These are phyloP conservation scores for Yarrowia sp. DNA, from an alignment of 805 yeast species.

Conservation along the genomic window DNA sequence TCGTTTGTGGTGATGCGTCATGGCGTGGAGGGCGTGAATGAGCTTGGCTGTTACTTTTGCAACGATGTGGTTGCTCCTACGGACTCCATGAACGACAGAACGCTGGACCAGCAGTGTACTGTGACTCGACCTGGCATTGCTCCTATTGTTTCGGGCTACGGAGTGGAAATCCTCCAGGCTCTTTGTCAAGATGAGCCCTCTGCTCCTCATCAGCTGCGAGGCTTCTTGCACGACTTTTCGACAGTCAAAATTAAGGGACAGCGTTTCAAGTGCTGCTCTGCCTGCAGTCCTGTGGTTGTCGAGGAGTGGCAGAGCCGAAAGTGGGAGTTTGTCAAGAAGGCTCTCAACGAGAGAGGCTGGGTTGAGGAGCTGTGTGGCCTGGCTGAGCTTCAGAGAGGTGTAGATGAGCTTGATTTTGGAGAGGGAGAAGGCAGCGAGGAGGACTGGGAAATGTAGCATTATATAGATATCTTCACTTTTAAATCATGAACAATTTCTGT, in stretches of 20 bases:
- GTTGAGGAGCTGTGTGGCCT: slow-evolving; percentile 81
- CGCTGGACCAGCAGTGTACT: slow-evolving; percentile 97
- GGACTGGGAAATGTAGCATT: slow-evolving; percentile 16
- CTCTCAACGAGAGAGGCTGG: slow-evolving; percentile 63
- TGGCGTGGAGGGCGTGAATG: slow-evolving; percentile 49
- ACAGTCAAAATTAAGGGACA: slow-evolving; percentile 67
- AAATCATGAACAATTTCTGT: too few species aligned
- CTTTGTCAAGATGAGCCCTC: slow-evolving; percentile 34
- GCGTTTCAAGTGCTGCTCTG: slow-evolving; percentile 77
- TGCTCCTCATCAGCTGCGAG: slow-evolving; percentile 84
- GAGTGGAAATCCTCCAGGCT: slow-evolving; percentile 30
- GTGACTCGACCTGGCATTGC: slow-evolving; percentile 98
- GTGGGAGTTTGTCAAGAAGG: slow-evolving; percentile 78
- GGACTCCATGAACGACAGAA: slow-evolving; percentile 81
- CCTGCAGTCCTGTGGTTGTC: slow-evolving; percentile 67
- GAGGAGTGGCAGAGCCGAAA: slow-evolving; percentile 51
- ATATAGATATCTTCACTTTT: too few species aligned
- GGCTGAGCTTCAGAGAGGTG: slow-evolving; percentile 64
- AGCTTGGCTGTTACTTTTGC: slow-evolving; percentile 90
- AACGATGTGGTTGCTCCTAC: slow-evolving; percentile 93
- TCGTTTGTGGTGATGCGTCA: slow-evolving; percentile 92
- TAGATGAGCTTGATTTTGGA: slow-evolving; percentile 52
- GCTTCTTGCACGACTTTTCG: slow-evolving; percentile 67
- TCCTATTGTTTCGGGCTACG: slow-evolving; percentile 54
- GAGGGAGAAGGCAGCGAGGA: slow-evolving; percentile 2